Base-by-base conservation (phyloP, 1,284 basidiomycete genomes). In the Pseudozyma sp. region DNA sequence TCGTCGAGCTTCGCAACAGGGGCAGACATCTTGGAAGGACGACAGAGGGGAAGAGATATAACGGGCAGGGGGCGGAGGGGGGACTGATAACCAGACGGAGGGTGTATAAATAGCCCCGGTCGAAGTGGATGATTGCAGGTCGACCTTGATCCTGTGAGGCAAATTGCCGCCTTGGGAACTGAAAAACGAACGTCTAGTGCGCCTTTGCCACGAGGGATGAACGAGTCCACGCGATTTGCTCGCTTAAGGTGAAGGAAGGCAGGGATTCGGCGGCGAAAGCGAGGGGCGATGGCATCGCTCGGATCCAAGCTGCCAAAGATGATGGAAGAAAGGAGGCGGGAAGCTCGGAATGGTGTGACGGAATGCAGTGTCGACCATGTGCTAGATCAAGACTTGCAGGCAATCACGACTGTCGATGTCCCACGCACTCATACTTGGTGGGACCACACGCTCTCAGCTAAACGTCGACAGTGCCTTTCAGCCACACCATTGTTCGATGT, bases 1-100 rank as follows among this genome's bases (percentile, higher is more conserved):
- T 62, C 59, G 47, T 62, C 59, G 33, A 33, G n/a, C 24, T 19
- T 52, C 5, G 47, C 33, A 39, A 19, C 43, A 31, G 59, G 59
- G 10, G 50, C 51, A 35, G 66, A 57, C 58, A 61, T 58, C 17
- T 19, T 7, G 40, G 16, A 17, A 2, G n/a, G 31, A 29, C 8
- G 37, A 47, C 5, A 42, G 16, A 14, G 5, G 35, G 35, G 4
- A 37, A 37, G 35, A 37, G 14, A 14, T 37, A 24, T 24, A 24
- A 24, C 2, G 24, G 24, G 24, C 24, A 24, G 24, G 24, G 24
- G 40, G n/a, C 7, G 40, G 9, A 11, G 34, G 44, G 29, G 47
- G 48, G 43, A 42, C n/a, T 16, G 9, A 19, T 17, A 19, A 19
- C 8, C 14, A 5, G 31, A 24, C 24, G 24, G 24, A 24, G 24